A percentile compares a stretch with the other conserved stretches of the same genome.
Evolutionary conservation across 345 rosid species (phyloP).

Genomic region (Euphorbia pulcherrima): DNA sequence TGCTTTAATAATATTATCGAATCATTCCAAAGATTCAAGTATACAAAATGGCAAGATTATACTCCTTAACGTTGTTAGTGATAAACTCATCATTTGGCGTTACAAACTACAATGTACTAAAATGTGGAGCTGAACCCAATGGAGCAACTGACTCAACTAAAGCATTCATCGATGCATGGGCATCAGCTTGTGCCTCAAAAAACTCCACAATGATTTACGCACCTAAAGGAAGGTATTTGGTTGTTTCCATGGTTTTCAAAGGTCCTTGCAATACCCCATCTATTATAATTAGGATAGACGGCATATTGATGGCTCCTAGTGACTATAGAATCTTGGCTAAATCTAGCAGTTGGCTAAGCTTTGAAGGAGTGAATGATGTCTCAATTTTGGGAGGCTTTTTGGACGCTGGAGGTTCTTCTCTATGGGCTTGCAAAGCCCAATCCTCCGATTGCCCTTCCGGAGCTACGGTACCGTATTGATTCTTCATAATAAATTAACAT

Average conservation of each 20-base stretch:
- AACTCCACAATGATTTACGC: constrained; percentile 1
- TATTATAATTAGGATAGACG: constrained; percentile 12
- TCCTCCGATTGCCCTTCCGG: constrained; percentile 7
- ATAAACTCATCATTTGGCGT: not conserved
- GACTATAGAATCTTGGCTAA: not conserved
- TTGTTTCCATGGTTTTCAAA: not conserved
- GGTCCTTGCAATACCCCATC: constrained; percentile 4
- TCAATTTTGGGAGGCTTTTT: constrained; percentile 17
- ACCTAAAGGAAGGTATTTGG: constrained; percentile 14
- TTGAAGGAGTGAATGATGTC: constrained; percentile 8
- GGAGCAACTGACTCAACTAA: not conserved
- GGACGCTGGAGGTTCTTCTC: constrained; percentile 11
- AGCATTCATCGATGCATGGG: constrained; percentile 11
- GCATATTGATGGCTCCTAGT: constrained; percentile 2
- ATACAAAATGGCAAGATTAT: not conserved
- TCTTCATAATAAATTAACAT: not conserved
- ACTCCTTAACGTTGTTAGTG: not conserved
- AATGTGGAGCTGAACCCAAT: constrained; percentile 7
- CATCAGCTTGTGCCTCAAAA: constrained; percentile 6
- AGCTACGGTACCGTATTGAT: constrained; percentile 7
- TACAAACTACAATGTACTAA: constrained; percentile 2
- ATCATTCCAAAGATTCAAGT: not conserved
- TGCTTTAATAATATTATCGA: not conserved
- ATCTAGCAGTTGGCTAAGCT: not conserved
- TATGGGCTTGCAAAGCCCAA: constrained; percentile 15